Evolutionary conservation across 2,329 filamentous ascomycete genomes (phyloP).

Genomic region (Lachnellula arida): DNA sequence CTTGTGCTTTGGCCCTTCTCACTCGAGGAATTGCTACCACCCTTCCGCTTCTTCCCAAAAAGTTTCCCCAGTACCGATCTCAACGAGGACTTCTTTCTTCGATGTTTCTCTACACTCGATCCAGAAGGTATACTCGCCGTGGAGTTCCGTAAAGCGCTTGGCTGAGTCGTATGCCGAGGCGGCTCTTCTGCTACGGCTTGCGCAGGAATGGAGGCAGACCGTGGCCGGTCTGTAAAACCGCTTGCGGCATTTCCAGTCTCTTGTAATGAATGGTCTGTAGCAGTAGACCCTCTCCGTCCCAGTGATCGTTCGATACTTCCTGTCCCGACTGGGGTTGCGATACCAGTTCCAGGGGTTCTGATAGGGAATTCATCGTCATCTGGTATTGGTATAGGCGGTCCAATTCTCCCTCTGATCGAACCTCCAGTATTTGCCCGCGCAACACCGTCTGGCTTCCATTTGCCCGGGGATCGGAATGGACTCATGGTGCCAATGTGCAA

Average conservation of each 20-base stretch:
- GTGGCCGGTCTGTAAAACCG: constrained; percentile 9
- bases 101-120: constrained; percentile 36
- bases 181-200: constrained; percentile 16
- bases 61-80: constrained; percentile 52
- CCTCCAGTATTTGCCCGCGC: constrained; percentile 37
- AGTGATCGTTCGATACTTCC: constrained; percentile 16
- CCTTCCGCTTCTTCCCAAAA: constrained; percentile 55
- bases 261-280: constrained; percentile 12
- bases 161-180: constrained; percentile 10
- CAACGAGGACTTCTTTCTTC: constrained; percentile 54
- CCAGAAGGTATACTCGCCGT: constrained; percentile 40
- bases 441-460: no score
- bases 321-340: constrained; percentile 33
- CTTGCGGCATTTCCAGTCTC: constrained; percentile 12
- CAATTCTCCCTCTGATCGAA: constrained; percentile 49
- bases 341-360: constrained; percentile 39
- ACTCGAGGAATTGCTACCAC: constrained; percentile 15
- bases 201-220: constrained; percentile 5
- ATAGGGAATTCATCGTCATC: constrained; percentile 54
- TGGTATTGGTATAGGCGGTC: constrained; percentile 51
- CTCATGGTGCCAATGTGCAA: constrained; percentile 22
- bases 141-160: constrained; percentile 44
- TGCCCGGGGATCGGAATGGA: constrained; percentile 22
- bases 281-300: constrained; percentile 15
- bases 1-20: constrained; percentile 7